A percentile compares a stretch with the other conserved stretches of the same genome.
Conservation (phyloP, 768 basidiomycete species). For the Naganishia onofrii region DNA sequence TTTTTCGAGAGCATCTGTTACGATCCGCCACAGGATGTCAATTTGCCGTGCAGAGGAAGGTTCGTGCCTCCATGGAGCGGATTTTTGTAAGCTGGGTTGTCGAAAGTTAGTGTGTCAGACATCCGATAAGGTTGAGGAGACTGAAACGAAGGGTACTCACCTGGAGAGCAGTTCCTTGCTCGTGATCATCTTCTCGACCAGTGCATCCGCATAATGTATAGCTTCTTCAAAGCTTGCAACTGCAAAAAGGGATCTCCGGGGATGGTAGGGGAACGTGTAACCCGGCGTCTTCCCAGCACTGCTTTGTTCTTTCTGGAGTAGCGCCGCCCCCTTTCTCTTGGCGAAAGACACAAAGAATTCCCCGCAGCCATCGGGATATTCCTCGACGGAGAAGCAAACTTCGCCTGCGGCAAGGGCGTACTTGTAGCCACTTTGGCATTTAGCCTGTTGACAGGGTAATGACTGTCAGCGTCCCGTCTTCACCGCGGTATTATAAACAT, state of each 20-base stretch:
- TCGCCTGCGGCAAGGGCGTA: not conserved
- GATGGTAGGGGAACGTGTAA: not conserved
- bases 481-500: not conserved
- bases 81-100: constrained; percentile 1
- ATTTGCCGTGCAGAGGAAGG: not conserved
- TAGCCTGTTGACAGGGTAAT: not conserved
- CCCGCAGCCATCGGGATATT: not conserved
- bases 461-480: not conserved
- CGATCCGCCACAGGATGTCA: not conserved
- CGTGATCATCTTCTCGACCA: constrained; percentile 8
- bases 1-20: not conserved
- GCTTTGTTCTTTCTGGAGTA: not conserved
- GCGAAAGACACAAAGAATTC: not conserved
- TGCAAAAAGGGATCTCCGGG: not conserved
- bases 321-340: not conserved
- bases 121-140: not conserved
- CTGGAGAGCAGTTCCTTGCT: not conserved
- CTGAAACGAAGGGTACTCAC: not conserved
- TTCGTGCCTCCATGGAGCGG: constrained; percentile 5
- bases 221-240: not conserved
- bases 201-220: not conserved
- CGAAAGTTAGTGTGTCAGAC: too few species aligned
- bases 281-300: not conserved
- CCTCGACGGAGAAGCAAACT: not conserved
- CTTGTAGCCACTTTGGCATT: not conserved